Conservation (phyloP, 768 basidiomycete genomes). For the Naganishia friedmannii region DNA sequence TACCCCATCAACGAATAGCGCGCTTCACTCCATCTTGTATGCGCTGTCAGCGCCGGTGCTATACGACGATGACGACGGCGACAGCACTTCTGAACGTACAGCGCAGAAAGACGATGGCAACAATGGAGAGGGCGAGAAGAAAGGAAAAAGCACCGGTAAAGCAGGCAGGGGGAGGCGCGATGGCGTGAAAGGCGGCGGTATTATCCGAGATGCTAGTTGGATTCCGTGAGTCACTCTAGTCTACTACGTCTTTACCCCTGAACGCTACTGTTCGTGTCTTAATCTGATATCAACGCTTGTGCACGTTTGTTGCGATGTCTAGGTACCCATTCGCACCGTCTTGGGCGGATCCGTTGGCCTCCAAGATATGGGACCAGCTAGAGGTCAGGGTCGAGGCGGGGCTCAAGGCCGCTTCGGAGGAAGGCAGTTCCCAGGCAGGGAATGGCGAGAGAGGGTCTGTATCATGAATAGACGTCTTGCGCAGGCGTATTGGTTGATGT, state of each 20-base stretch:
- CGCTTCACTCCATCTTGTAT: constrained; percentile 76
- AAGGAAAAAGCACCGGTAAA: not conserved
- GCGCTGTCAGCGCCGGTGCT: constrained; percentile 59
- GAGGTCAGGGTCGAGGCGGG: constrained; percentile 20
- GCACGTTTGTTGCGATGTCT: too few relatives aligned
- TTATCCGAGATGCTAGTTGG: constrained; percentile 23
- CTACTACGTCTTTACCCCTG: not conserved
- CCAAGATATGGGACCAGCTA: constrained; percentile 26
- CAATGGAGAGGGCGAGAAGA: not conserved
- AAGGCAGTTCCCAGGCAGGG: not conserved
- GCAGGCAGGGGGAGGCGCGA: constrained; percentile 4
- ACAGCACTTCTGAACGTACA: not conserved
- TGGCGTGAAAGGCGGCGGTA: constrained; percentile 26
- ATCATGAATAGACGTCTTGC: not conserved
- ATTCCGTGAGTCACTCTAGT: constrained; percentile 12
- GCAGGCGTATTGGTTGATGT: too few relatives aligned
- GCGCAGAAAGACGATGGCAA: not conserved
- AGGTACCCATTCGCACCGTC: constrained; percentile 16
- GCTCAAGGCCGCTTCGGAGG: constrained; percentile 1
- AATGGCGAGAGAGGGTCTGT: constrained; percentile 1
- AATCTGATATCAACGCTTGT: not conserved
- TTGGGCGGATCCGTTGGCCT: constrained; percentile 18
- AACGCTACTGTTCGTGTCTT: too few relatives aligned
- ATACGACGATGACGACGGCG: constrained; percentile 32
- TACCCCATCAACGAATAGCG: constrained; percentile 64